Evolutionary conservation across 371 early-diverging fungal species (phyloP), one percentile per base, ranked within the genome.

Genomic region (Synchytrium microbalum): DNA sequence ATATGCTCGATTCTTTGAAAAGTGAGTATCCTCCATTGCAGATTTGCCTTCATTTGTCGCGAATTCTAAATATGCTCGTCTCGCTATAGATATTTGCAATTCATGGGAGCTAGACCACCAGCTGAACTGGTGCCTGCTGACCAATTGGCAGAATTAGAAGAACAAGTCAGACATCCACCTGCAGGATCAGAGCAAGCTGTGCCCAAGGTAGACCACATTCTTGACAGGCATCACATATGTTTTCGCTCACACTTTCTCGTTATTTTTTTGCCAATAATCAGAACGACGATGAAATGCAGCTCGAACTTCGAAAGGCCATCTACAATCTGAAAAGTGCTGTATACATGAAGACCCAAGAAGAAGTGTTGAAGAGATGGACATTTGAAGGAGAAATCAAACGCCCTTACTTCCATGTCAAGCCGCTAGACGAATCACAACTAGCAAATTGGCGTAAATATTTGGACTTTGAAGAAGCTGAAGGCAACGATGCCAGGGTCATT

Each of bases 371-470:
- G 66, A 69, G 69, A 26, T 75, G 78, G 77, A 69, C 72, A 13
- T 76, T 68, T 57, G 79, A 79, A 61, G 38, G 62, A 33, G 76
- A 82, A 69, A 87, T 88, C 65, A 86, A 86, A 67, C 77, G 88
- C 27, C 76, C 87, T 16, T 88, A 88, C 71, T 87, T 88, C 69
- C 88, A 88, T 69, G 83, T 88, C 23, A 88, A 86, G 57, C 85
- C 87, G 0, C 73, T 88, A 64, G 88, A 88, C 67, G 73, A 81
- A 59, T 72, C 75, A 8, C 87, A 87, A 64, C 68, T 88, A 2
- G 66, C 66, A 28, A 86, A 85, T 61, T 88, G 88, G 88, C 72
- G 82, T 28, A 72, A 77, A 62, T 88, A 87, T 58, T 77, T 88
- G 32, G 86, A 85, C 63, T 88, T 85, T 73, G 86, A 87, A 57